Evolutionary conservation across 2,329 filamentous ascomycete species (phyloP).

Genomic region (Colletotrichum horii): DNA sequence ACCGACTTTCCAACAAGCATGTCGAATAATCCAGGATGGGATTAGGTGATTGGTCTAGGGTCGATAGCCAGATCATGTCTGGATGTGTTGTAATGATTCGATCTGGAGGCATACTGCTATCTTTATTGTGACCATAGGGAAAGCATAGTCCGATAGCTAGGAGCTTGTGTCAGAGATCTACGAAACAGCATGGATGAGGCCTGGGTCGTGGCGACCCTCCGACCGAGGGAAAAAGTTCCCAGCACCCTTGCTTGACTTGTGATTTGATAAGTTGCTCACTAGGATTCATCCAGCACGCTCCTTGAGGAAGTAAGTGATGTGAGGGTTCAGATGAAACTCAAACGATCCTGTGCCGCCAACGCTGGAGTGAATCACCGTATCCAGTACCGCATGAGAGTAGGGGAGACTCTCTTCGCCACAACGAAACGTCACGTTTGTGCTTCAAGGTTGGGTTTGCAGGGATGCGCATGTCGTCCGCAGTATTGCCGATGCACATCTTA

Average conservation of each 20-base stretch:
- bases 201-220: not conserved
- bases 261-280: not conserved
- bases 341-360: not conserved
- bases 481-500: not conserved
- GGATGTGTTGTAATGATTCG: not conserved
- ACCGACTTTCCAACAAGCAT: conserved; percentile 19
- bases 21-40: not conserved
- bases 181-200: conserved; percentile 12
- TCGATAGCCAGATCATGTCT: not conserved
- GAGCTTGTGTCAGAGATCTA: not conserved
- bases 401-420: not conserved
- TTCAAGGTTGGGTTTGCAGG: not conserved
- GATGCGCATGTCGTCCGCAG: not conserved
- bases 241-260: not conserved
- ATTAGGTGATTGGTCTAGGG: not conserved
- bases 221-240: not conserved
- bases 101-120: not conserved
- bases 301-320: not conserved
- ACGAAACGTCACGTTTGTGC: conserved; percentile 16
- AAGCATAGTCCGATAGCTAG: not conserved
- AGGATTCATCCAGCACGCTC: not conserved
- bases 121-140: not conserved
- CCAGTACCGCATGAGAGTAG: not conserved
- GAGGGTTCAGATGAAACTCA: conserved; percentile 3
- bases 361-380: not conserved